phyloP scores from a whole-genome alignment of 2,329 filamentous ascomycete genomes.

The Raffaelea arxii region DNA sequence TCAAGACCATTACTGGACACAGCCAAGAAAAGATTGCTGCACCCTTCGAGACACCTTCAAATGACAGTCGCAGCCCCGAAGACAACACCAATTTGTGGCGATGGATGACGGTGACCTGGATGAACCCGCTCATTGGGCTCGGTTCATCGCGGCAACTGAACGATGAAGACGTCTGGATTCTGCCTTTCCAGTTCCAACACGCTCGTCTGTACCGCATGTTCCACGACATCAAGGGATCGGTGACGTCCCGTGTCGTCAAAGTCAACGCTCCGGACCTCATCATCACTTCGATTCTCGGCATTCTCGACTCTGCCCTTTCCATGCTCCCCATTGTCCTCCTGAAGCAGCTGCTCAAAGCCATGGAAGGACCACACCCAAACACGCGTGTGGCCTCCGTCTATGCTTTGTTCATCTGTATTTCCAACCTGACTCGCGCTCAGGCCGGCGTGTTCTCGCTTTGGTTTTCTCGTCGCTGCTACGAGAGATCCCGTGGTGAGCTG shows the following conservation, averaged over 20 bases:
- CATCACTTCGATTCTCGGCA: slow-evolving; percentile 53
- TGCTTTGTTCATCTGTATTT: slow-evolving; percentile 49
- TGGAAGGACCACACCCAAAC: slow-evolving; percentile 42
- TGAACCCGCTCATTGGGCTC: slow-evolving; percentile 59
- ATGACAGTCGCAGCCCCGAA: slow-evolving; percentile 60
- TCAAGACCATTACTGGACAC: too few species aligned
- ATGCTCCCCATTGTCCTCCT: slow-evolving; percentile 57
- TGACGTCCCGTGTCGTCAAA: slow-evolving; percentile 57
- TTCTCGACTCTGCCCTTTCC: slow-evolving; percentile 49
- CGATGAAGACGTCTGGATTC: slow-evolving; percentile 71
- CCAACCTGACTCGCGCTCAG: slow-evolving; percentile 54
- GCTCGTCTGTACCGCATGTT: slow-evolving; percentile 64
- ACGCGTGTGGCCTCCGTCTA: slow-evolving; percentile 54
- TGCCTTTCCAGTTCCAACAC: slow-evolving; percentile 78
- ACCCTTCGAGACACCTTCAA: slow-evolving; percentile 42
- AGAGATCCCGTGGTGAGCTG: slow-evolving; percentile 75
- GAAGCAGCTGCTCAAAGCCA: slow-evolving; percentile 60
- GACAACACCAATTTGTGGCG: slow-evolving; percentile 73
- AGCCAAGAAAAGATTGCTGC: slow-evolving; percentile 38
- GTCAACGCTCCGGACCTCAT: slow-evolving; percentile 75
- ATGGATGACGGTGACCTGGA: slow-evolving; percentile 80
- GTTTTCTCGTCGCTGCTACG: slow-evolving; percentile 78
- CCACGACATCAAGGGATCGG: slow-evolving; percentile 59
- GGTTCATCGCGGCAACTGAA: slow-evolving; percentile 58
- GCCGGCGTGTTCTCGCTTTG: slow-evolving; percentile 61